Evolutionary conservation across 164 flowering plant genomes (phyloP), one percentile per base, ranked within the genome.

Genomic region (Vitis rotundifolia): DNA sequence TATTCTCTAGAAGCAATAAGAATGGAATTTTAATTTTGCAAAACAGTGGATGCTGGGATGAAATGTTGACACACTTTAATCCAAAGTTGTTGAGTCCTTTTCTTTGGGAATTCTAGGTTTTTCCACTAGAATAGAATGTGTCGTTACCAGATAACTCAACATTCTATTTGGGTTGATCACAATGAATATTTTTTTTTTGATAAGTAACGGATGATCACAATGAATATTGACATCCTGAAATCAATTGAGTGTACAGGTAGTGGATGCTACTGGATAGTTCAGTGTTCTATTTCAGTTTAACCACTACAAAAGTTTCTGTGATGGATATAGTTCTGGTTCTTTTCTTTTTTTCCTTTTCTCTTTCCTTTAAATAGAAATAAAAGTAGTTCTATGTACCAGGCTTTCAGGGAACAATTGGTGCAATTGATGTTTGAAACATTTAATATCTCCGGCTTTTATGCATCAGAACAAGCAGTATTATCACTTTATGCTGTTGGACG

Each of bases 401-500:
- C 92, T 74, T 85, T 86, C 29, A 84, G 93, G 76, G 99, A 96
- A 75, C 95, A 85, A 63, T 67, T 96, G 88, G 98, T 93, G 82
- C 99, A 96, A 67, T 63, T 96, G 91, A 88, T 96, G 96, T 96
- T 96, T 86, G 99, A 96, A 78, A 93, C 92, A 59, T 96, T 96
- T 74, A 96, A 96, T 74, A 80, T 96, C 68, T 88, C 97, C 1
- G 99, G 99, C 55, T 96, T 96, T 80, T 96, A 89, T 82, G 94
- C 99, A 63, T 88, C 97, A 59, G 99, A 96, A 83, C 99, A 96
- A 86, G 93, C 99, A 64, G 99, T 96, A 49, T 80, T 93, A 64
- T 96, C 99, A 22, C 91, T 96, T 31, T 96, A 96, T 85, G 99
- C 99, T 9, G 91, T 94, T 31, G 99, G 99, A 50, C 97, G 99